Percentiles rank a stretch among this genome's conserved stretches.
These are phyloP conservation scores for Termitomyces sp. DNA, from an alignment of 768 basidiomycete species.

Conservation along the genomic window DNA sequence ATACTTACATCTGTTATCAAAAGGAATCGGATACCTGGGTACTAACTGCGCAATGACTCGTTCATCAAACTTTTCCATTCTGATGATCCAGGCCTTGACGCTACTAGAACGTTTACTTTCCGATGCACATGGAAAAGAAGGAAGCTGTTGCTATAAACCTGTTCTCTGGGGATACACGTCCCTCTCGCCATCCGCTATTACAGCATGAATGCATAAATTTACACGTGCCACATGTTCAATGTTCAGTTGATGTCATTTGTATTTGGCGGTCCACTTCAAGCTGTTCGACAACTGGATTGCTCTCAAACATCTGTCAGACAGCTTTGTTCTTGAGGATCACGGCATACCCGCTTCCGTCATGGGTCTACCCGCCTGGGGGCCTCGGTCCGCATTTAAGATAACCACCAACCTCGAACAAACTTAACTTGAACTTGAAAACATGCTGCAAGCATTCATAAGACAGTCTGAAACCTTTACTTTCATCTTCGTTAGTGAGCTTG, in stretches of 20 bases:
- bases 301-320: not conserved
- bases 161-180: slow-evolving; percentile 2
- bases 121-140: slow-evolving; percentile 3
- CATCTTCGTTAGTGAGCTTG: not conserved
- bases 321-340: not conserved
- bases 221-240: not conserved
- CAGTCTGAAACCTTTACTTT: not conserved
- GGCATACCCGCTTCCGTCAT: not conserved
- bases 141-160: not conserved
- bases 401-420: not conserved
- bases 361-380: not conserved
- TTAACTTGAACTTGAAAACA: not conserved
- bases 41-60: not conserved
- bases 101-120: not conserved
- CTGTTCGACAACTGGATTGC: not conserved
- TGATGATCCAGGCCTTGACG: not conserved
- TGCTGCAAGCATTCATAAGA: not conserved
- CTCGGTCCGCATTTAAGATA: not conserved
- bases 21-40: not conserved
- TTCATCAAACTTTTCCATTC: not conserved
- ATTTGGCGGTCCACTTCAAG: not conserved
- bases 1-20: not conserved
- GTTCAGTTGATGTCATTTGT: not conserved
- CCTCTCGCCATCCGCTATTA: not conserved
- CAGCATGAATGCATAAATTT: not conserved